Base-by-base conservation (phyloP, 805 yeast species). In the Soucietia sequanensis region DNA sequence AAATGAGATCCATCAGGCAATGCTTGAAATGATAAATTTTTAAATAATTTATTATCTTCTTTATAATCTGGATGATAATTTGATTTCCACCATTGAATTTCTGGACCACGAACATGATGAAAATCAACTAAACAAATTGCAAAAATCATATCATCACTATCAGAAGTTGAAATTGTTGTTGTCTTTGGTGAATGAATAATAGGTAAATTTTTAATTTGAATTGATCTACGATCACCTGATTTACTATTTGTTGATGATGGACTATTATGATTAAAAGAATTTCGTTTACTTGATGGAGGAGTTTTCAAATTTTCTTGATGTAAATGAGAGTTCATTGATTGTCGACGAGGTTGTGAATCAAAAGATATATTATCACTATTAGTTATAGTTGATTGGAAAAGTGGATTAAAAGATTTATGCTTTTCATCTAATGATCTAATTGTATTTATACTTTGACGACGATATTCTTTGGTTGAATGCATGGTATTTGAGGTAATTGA, bases 1-100 rank as follows among this genome's bases (percentile, higher is more conserved):
- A 90, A 72, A 57, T 93, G 99, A 2, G 95, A 82, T 4, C 98
- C 98, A 60, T 93, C 99, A 0, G 99, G 98, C 15, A 93, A 65
- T 2, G 96, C 95, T 55, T 90, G 97, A 53, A 93, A 93, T 3
- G 99, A 95, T 27, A 93, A 61, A 50, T 82, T 80, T 8, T 93
- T 89, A 90, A 96, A 93, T 13, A 84, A 62, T 27, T 63, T 59
- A 15, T 62, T 62, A 23, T 54, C 47, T 25, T 60, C 49, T 10
- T 44, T 44, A 34, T 62, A 57, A 27, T 62, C 61, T 2, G 52
- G 47, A 21, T 60, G 59, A 39, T 65, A 63, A 50, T 75, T 78
- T 14, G 81, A 71, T 33, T 53, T 53, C 88, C 96, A 86, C 61
- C 86, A 89, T 58, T 91, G 97, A 16, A 93, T 78, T 56, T 93